Conservation (phyloP, 768 basidiomycete species). For the Termitomyces bulborhizus region DNA sequence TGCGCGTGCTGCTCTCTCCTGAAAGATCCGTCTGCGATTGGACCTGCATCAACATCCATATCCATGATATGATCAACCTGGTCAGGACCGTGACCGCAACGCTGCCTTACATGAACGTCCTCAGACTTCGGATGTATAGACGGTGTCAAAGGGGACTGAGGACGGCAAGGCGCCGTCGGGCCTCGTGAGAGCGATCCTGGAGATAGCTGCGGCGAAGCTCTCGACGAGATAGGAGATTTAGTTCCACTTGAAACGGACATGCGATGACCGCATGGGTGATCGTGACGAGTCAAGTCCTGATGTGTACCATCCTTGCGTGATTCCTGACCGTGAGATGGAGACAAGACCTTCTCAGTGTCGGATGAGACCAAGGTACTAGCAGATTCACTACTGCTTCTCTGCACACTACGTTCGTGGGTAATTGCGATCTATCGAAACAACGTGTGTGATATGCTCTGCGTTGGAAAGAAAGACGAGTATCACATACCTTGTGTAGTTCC, state of each 20-base stretch:
- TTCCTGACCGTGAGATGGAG: background rate
- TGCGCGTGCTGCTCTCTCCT: no score
- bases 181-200: background rate
- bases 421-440: constrained; percentile 1
- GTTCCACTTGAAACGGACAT: background rate
- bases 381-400: constrained; percentile 1
- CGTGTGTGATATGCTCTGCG: background rate
- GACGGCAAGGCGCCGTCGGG: background rate
- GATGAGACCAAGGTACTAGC: constrained; percentile 3
- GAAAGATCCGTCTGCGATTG: no score
- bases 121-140: no score
- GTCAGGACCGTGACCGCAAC: background rate
- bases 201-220: no score
- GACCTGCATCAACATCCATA: background rate
- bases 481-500: constrained; percentile 10
- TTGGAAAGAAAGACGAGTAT: background rate
- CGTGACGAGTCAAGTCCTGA: background rate
- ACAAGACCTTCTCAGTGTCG: background rate
- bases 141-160: no score
- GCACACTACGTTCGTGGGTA: background rate
- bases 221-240: background rate
- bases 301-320: background rate
- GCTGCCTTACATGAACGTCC: background rate
- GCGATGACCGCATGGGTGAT: background rate
- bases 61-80: background rate